Base-by-base conservation (phyloP, 2,329 filamentous ascomycete species). In the Fusarium sororula region DNA sequence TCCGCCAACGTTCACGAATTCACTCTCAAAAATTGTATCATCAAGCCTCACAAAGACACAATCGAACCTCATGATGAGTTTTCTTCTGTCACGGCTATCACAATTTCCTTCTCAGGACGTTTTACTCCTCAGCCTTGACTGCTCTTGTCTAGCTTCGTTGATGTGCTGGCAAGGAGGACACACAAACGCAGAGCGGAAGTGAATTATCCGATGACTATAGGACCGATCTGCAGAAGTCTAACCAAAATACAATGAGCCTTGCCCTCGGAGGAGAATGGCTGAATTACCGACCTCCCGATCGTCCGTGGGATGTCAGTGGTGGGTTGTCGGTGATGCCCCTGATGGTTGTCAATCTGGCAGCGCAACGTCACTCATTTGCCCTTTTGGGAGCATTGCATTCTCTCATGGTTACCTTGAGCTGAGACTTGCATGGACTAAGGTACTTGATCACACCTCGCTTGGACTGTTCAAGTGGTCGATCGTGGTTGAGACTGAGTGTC, bases 11-110 rank as follows among this genome's bases (percentile, higher is more conserved):
- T 32, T 17, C 41, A 28, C 37, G 26, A 17, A 18, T 26, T 50
- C 18, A 37, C 35, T n/a, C 13, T 37, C 10, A 2, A 48, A 7
- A 55, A 76, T 76, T 74, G 64, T 72, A 72, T 74, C 74, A 76
- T 72, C 60, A 72, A 74, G 64, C 74, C 73, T 72, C 70, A 47
- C 17, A 17, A 76, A 76, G 65, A 65, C 72, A 75, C 47, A 65
- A 75, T 75, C 6, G 22, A 37, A 53, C 32, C 45, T 62, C 51
- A 51, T 63, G 30, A 42, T 63, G 38, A 28, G 6, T 5, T 35
- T 38, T 48, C 44, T 18, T 32, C 17, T 35, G 6, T 7, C 41
- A 35, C 37, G 72, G 28, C 58, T 64, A 73, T 75, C 73, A 37
- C 42, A 75, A 75, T 75, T 56, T 71, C 72, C 70, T 58, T 42